phyloP scores from a whole-genome alignment of 2,329 filamentous ascomycete genomes.

The Leptographium wingfieldii region DNA sequence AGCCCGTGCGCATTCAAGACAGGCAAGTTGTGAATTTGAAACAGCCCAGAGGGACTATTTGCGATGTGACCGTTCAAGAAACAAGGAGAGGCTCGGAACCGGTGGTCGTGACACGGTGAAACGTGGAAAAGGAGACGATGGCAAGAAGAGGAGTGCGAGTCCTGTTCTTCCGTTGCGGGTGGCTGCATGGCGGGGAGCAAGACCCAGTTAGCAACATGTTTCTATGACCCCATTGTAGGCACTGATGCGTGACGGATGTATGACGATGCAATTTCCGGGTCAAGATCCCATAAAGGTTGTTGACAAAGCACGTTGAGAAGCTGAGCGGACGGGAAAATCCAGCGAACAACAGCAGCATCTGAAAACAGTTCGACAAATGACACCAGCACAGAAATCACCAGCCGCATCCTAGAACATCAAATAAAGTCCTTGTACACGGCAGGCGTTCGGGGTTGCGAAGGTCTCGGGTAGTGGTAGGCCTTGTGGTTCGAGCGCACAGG shows the following conservation, averaged over 20 bases:
- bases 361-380: neutral
- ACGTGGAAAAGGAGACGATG: neutral
- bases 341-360: neutral
- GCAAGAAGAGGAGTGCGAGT: neutral
- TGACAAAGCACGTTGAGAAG: neutral
- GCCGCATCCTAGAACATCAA: too few species aligned
- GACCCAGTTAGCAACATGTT: constrained; percentile 18
- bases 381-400: too few species aligned
- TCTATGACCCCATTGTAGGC: neutral
- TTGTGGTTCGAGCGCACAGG: neutral
- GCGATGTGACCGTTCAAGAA: neutral
- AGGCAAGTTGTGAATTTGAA: neutral
- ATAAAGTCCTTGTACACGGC: neutral
- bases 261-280: constrained; percentile 6
- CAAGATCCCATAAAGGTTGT: neutral
- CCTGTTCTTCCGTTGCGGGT: constrained; percentile 12
- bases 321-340: neutral
- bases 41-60: neutral
- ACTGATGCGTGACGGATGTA: neutral
- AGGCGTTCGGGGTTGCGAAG: neutral
- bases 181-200: constrained; percentile 22
- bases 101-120: neutral
- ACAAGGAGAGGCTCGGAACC: neutral
- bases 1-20: neutral
- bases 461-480: neutral